phyloP scores from a whole-genome alignment of 192 early-diverging fungal species.

The Linnemannia exigua region DNA sequence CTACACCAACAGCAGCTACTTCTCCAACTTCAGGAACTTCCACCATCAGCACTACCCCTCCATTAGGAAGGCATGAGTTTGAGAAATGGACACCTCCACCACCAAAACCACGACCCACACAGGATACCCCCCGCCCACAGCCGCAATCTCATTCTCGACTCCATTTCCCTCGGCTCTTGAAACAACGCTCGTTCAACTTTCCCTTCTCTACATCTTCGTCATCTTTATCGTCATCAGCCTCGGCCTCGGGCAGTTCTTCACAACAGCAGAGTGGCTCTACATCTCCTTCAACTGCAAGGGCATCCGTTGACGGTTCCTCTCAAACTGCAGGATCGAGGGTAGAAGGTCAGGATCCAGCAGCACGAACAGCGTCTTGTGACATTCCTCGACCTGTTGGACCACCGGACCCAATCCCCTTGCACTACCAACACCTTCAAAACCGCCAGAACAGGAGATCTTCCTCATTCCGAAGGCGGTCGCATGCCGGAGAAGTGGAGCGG shows the following conservation, averaged over 20 bases:
- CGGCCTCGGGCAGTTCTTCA: background rate
- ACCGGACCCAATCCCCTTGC: conserved; percentile 49
- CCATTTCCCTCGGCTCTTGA: conserved; percentile 31
- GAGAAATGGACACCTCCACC: conserved; percentile 43
- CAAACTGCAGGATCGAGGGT: background rate
- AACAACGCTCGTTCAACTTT: conserved; percentile 56
- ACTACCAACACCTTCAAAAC: conserved; percentile 51
- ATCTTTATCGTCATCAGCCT: background rate
- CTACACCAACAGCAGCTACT: background rate
- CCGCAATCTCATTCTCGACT: conserved; percentile 23
- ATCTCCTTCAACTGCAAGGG: background rate
- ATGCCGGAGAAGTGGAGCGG: conserved; percentile 42
- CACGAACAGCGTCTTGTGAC: conserved; percentile 14
- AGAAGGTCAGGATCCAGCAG: background rate
- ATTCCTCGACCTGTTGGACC: conserved; percentile 36
- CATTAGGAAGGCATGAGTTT: background rate
- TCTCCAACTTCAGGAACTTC: background rate
- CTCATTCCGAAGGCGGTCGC: conserved; percentile 36
- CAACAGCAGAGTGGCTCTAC: background rate
- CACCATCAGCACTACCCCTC: background rate
- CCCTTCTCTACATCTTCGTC: conserved; percentile 4
- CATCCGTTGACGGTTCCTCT: conserved; percentile 28
- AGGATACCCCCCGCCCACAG: background rate
- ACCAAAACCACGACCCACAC: conserved; percentile 1
- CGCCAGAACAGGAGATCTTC: conserved; percentile 17